A percentile compares a stretch with the other conserved stretches of the same genome.
phyloP scores from a whole-genome alignment of 257 asterid species.

The Nicotiana paniculata region DNA sequence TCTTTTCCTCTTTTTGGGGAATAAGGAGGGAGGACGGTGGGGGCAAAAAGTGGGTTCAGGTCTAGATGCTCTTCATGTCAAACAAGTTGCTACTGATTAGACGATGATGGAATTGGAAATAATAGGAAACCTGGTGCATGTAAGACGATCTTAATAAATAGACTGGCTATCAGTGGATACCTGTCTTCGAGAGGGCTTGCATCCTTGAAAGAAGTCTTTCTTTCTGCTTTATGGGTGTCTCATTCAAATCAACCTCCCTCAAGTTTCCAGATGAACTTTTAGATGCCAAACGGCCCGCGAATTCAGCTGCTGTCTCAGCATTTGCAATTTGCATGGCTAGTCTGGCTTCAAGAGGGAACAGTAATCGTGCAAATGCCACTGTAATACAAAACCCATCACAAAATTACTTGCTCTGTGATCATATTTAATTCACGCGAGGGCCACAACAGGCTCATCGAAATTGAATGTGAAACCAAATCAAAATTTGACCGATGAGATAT shows the following conservation, averaged over 20 bases:
- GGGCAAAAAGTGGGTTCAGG: neutral
- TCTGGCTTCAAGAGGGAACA: slow-evolving; percentile 79
- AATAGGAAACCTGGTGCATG: neutral
- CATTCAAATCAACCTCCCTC: slow-evolving; percentile 73
- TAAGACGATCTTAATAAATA: neutral
- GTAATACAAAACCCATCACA: slow-evolving; percentile 5
- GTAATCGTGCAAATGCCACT: slow-evolving; percentile 64
- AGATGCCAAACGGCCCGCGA: slow-evolving; percentile 39
- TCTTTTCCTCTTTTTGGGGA: neutral
- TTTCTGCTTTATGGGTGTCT: slow-evolving; percentile 50
- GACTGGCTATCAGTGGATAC: slow-evolving; percentile 19
- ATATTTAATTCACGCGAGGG: neutral
- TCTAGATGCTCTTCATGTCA: neutral
- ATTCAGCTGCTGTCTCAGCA: slow-evolving; percentile 57
- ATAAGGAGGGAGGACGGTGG: neutral
- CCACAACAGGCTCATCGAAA: neutral
- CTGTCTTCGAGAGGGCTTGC: slow-evolving; percentile 62
- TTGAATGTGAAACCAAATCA: neutral
- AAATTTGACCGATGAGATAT: neutral
- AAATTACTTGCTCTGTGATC: neutral
- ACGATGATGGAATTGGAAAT: neutral
- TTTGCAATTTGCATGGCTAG: slow-evolving; percentile 71
- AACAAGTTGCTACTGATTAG: neutral
- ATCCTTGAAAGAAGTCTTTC: slow-evolving; percentile 42
- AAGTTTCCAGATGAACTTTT: slow-evolving; percentile 52